Base-by-base conservation (phyloP, 176 grass and related monocot genomes). In the Oryza glaberrima region DNA sequence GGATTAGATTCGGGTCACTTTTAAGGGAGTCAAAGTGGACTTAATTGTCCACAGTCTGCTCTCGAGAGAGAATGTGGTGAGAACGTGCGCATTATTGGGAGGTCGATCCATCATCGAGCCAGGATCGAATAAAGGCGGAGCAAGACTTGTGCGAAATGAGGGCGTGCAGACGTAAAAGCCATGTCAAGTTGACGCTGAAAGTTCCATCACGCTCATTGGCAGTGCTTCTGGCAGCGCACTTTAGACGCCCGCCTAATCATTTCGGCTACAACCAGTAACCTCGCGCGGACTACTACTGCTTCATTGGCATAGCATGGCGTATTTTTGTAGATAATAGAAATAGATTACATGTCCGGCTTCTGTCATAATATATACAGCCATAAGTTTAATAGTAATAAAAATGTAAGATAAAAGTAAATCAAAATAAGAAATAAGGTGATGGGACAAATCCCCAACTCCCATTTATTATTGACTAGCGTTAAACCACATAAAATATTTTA, bases 151-250 rank as follows among this genome's bases (percentile, higher is more conserved):
- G 19, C 58, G 58, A 44, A 61, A 20, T 16, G 63, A 66, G 30
- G 15, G 46, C 40, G 23, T 54, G 75, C 6, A 28, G 13, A 20
- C 12, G 85, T 22, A 73, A 65, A 72, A 41, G 45, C 70, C 15
- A 15, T n/a, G 51, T 4, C 73, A 47, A 78, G 67, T 72, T 82
- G 65, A 85, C 52, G 66, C 6, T 19, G 81, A 74, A 83, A 65
- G 70, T 11, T 74, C 35, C 35, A 36, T 36, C 41, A 48, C 22
- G 49, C 17, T 22, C 52, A 17, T 38, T 28, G 20, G 63, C 52
- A 5, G 32, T 14, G 34, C 60, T 69, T 69, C 51, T n/a, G 10
- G 73, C 65, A 20, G 17, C 23, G 6, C 6, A 3, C 38, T 85
- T 72, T 48, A 64, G 26, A 40, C 12, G 40, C 25, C 66, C 17